Conservation (phyloP, 2,329 filamentous ascomycete genomes). For the Helotiales sp. region DNA sequence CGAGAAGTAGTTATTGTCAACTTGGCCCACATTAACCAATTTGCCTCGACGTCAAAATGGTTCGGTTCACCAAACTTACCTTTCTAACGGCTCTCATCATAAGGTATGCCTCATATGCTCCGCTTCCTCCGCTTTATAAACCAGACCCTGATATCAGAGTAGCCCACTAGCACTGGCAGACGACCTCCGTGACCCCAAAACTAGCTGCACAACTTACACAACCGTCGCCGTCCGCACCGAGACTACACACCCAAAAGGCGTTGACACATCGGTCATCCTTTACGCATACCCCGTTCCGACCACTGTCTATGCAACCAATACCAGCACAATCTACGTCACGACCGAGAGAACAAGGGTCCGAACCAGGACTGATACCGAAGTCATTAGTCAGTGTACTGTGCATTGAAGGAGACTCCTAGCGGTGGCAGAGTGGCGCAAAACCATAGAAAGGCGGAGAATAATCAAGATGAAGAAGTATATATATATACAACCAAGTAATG, state of each 20-base stretch:
- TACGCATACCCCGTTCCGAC: not conserved
- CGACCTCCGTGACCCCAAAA: not conserved
- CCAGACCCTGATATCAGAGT: not conserved
- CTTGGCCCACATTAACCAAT: not conserved
- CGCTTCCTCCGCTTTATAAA: not conserved
- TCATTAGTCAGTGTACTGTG: not conserved
- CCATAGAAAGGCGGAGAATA: not conserved
- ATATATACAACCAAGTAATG: no score
- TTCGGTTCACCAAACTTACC: not conserved
- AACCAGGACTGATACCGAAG: slow-evolving; percentile 1
- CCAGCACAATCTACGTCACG: not conserved
- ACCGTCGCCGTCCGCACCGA: not conserved
- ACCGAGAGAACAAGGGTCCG: not conserved
- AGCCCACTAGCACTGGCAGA: not conserved
- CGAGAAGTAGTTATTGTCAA: not conserved
- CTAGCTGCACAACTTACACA: not conserved
- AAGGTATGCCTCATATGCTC: not conserved
- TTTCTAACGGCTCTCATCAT: not conserved
- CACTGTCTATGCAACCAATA: not conserved
- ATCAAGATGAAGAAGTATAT: not conserved
- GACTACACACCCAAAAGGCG: not conserved
- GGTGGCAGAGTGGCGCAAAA: not conserved
- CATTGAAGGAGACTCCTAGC: not conserved
- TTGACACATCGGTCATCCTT: not conserved
- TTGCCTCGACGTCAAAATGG: not conserved